Conservation (phyloP, 2,329 filamentous ascomycete species). For the Emergomyces pasteurianus region DNA sequence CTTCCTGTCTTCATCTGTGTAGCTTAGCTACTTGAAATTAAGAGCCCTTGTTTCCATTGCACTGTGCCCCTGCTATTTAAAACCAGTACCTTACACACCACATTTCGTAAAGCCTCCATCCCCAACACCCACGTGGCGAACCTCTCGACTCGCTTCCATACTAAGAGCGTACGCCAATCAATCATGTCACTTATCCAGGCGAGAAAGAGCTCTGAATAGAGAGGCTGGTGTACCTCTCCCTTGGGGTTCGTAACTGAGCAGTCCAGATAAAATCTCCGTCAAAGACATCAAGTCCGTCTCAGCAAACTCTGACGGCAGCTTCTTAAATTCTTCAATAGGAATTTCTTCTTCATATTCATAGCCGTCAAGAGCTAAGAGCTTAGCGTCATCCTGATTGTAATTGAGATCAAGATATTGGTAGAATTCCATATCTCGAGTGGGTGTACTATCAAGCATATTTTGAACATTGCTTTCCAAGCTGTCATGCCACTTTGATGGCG, state of each 20-base stretch:
- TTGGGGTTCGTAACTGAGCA: neutral
- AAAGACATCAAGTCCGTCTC: neutral
- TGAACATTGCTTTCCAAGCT: neutral
- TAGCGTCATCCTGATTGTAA: neutral
- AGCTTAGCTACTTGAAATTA: no score
- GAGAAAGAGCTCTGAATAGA: neutral
- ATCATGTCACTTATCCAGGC: neutral
- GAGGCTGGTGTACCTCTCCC: neutral
- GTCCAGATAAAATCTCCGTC: neutral
- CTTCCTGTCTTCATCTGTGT: no score
- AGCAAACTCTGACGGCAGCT: neutral
- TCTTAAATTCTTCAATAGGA: neutral
- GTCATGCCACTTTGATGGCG: neutral
- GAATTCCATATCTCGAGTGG: neutral
- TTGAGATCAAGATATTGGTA: neutral
- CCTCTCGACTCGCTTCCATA: no score
- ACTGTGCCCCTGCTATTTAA: no score
- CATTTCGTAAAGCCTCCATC: no score
- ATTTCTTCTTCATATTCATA: neutral
- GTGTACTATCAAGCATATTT: neutral
- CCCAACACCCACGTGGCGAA: no score
- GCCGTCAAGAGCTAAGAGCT: neutral
- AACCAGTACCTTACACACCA: no score
- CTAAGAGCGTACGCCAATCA: no score
- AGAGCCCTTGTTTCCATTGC: no score